phyloP scores from a whole-genome alignment of 345 rosid species.

The Sisymbrium altissimum region DNA sequence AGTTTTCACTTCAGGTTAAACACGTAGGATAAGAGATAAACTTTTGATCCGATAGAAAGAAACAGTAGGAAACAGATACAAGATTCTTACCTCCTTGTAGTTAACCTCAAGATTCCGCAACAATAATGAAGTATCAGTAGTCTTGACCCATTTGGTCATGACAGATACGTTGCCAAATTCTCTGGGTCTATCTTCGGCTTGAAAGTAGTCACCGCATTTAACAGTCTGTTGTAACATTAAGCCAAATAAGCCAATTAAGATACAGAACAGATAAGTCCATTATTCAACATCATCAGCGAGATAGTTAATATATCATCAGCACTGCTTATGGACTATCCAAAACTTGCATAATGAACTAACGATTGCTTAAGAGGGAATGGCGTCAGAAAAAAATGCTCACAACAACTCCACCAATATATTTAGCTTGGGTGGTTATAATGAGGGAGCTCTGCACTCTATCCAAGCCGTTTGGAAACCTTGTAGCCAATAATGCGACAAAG shows the following conservation, averaged over 20 bases:
- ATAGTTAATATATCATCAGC: background rate
- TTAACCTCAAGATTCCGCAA: constrained; percentile 76
- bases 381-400: background rate
- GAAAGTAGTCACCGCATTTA: constrained; percentile 87
- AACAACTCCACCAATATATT: background rate
- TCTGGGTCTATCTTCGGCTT: constrained; percentile 74
- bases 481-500: background rate
- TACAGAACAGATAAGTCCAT: background rate
- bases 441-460: too few species aligned
- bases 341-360: background rate
- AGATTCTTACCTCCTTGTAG: constrained; percentile 58
- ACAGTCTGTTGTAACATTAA: constrained; percentile 49
- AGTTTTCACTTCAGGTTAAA: background rate
- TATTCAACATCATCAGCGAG: background rate
- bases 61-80: background rate
- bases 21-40: background rate
- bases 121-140: constrained; percentile 53
- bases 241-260: background rate
- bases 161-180: constrained; percentile 67
- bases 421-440: too few species aligned
- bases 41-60: background rate
- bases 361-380: background rate
- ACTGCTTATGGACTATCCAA: background rate
- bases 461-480: background rate
- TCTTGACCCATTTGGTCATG: constrained; percentile 52